These are phyloP conservation scores for Waitea zeae DNA, from an alignment of 1,284 basidiomycete genomes.

Conservation along the genomic window DNA sequence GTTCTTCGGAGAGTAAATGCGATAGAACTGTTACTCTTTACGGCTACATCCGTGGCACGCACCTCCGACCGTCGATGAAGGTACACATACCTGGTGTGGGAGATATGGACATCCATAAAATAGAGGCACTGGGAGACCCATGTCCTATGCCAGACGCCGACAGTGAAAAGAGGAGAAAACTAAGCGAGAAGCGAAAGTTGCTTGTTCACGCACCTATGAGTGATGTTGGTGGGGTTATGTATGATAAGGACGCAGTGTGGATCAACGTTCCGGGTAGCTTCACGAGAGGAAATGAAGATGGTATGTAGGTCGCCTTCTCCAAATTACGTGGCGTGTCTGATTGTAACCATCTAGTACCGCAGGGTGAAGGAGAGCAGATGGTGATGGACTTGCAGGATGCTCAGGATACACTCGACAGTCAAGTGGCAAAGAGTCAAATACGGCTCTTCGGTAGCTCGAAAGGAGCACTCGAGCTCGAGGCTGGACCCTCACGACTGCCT, in stretches of 20 bases:
- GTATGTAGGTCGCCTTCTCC: conserved; percentile 20
- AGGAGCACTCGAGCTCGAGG: conserved; percentile 16
- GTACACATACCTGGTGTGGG: conserved; percentile 95
- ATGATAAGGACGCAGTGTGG: conserved; percentile 98
- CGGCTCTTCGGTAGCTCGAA: conserved; percentile 73
- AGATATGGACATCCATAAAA: conserved; percentile 61
- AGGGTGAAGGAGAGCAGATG: conserved; percentile 94
- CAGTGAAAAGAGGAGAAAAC: conserved; percentile 81
- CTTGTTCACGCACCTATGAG: conserved; percentile 97
- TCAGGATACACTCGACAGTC: conserved; percentile 67
- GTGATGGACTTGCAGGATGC: conserved; percentile 93
- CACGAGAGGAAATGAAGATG: conserved; percentile 46
- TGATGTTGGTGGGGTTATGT: conserved; percentile 92
- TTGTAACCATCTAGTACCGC: conserved; percentile 26
- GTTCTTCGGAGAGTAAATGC: conserved; percentile 67
- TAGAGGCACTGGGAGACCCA: conserved; percentile 76
- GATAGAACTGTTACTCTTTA: conserved; percentile 89
- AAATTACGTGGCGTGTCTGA: conserved; percentile 4
- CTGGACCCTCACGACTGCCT: too few relatives aligned
- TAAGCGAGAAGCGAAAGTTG: conserved; percentile 90
- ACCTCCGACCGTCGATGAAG: conserved; percentile 66
- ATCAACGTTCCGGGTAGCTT: conserved; percentile 96
- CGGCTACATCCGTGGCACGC: conserved; percentile 88
- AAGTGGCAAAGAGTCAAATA: conserved; percentile 69
- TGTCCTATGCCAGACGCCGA: conserved; percentile 80